Percentiles rank a stretch among this genome's conserved stretches.
Evolutionary conservation across 331 rosid species (phyloP).

Genomic region (Quercus lobata): DNA sequence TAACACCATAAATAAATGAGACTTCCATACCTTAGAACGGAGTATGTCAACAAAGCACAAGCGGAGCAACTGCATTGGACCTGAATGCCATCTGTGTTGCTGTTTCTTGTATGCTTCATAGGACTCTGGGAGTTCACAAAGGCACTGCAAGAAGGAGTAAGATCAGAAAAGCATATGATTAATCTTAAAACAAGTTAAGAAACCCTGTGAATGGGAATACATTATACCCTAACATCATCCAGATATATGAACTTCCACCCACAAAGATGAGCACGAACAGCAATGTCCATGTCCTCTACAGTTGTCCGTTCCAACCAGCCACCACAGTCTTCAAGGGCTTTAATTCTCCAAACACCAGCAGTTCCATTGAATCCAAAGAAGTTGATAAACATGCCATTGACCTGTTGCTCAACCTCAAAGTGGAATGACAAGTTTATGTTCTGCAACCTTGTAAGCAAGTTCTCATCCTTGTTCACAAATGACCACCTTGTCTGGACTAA

Average conservation of each 20-base stretch:
- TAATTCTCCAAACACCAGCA: conserved; percentile 97
- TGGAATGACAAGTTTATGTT: conserved; percentile 90
- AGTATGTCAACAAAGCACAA: conserved; percentile 77
- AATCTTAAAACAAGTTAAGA: conserved; percentile 5
- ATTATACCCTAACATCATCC: conserved; percentile 81
- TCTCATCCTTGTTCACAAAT: conserved; percentile 97
- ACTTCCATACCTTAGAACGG: conserved; percentile 75
- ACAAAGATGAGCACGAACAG: conserved; percentile 97
- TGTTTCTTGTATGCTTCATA: conserved; percentile 96
- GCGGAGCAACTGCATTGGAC: conserved; percentile 98
- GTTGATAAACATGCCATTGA: conserved; percentile 80
- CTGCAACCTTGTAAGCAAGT: conserved; percentile 94
- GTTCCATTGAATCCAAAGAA: conserved; percentile 98
- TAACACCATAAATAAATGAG: not conserved
- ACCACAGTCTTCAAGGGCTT: conserved; percentile 95
- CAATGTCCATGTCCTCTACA: conserved; percentile 98
- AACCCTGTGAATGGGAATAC: conserved; percentile 3
- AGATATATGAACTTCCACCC: conserved; percentile 98
- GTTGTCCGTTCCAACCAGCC: conserved; percentile 99
- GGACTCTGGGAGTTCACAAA: conserved; percentile 99
- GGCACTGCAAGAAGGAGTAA: conserved; percentile 63
- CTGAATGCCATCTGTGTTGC: conserved; percentile 99
- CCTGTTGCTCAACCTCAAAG: conserved; percentile 99
- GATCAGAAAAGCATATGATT: conserved; percentile 21
- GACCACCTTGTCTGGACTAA: conserved; percentile 96